Conservation (phyloP, 2,329 filamentous ascomycete genomes). For the Clarireedia homoeocarpa region DNA sequence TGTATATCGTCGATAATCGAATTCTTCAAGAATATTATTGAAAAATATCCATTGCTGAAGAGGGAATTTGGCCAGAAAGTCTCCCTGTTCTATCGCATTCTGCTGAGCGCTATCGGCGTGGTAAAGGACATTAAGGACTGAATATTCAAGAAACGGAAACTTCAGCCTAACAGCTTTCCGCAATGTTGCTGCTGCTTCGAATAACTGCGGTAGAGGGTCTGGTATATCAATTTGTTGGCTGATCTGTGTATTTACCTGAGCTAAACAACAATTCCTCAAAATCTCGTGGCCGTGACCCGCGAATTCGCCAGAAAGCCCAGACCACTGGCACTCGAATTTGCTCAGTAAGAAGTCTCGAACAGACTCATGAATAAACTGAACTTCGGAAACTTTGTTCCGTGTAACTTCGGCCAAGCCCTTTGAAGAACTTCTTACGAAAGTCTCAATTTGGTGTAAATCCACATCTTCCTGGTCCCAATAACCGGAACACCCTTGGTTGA, state of each 20-base stretch:
- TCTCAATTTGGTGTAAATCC: constrained; percentile 27
- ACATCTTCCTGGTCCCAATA: constrained; percentile 22
- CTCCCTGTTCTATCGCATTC: constrained; percentile 26
- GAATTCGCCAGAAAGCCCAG: constrained; percentile 14
- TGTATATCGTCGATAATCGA: constrained; percentile 23
- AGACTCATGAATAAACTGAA: constrained; percentile 36
- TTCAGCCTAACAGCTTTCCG: constrained; percentile 16
- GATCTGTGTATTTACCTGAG: constrained; percentile 17
- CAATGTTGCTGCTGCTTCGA: constrained; percentile 15
- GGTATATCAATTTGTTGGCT: constrained; percentile 12
- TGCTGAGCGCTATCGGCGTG: constrained; percentile 35
- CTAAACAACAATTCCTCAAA: constrained; percentile 20
- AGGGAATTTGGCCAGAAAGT: constrained; percentile 30
- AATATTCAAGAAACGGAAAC: constrained; percentile 41
- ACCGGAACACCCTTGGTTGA: constrained; percentile 11
- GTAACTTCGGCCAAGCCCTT: constrained; percentile 36
- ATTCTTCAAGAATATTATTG: constrained; percentile 28
- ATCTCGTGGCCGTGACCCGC: constrained; percentile 19
- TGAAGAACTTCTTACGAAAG: constrained; percentile 33
- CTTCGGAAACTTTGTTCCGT: constrained; percentile 22
- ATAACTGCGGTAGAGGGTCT: constrained; percentile 6
- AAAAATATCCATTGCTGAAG: constrained; percentile 26
- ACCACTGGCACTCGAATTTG: constrained; percentile 22
- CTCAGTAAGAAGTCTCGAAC: constrained; percentile 35
- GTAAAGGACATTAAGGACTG: constrained; percentile 32